Base-by-base conservation (phyloP, 2,329 filamentous ascomycete species). In the Penicillium sp. region DNA sequence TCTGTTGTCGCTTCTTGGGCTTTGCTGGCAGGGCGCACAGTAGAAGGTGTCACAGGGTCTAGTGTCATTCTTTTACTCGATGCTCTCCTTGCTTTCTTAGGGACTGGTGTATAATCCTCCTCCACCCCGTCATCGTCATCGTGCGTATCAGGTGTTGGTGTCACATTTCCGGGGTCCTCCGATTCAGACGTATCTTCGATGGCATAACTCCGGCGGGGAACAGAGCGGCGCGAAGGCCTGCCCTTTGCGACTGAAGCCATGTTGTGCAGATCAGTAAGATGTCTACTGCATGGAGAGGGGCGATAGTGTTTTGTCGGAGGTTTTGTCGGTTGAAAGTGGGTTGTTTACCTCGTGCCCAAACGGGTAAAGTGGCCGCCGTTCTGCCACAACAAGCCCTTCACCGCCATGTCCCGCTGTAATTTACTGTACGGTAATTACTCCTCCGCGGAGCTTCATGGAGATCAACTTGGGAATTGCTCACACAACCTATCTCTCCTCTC, bases 121-220 rank as follows among this genome's bases (percentile, higher is more conserved):
- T 84, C 76, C 26, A 76, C 78, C 15, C 80, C 75, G 31, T 81
- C 74, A 52, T 79, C 76, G 61, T 80, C 75, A 54, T 77, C 60
- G 43, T 62, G 62, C 44, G 65, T 61, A 34, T 68, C 68, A 21
- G 62, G 74, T 21, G 66, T 70, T 34, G 69, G 68, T 42, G 72
- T 72, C 35, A 69, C 64, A 56, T 71, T 73, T 60, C 79, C 74
- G 34, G 77, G 70, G 48, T 81, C 75, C 56, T 85, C 81, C 49
- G 88, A 86, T 51, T 94, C 88, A 37, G 91, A 88, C 22, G 81
- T 79, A 19, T 80, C 88, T 57, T 94, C 88, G 52, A 90, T 74
- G 42, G 94, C 77, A 44, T 85, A 80, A 60, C 83, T 85, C 61
- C 84, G 82, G 64, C 88, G 80, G 45, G 85, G 69, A 38, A 78